phyloP scores from a whole-genome alignment of 257 asterid species.

The Salvia rosmarinus region DNA sequence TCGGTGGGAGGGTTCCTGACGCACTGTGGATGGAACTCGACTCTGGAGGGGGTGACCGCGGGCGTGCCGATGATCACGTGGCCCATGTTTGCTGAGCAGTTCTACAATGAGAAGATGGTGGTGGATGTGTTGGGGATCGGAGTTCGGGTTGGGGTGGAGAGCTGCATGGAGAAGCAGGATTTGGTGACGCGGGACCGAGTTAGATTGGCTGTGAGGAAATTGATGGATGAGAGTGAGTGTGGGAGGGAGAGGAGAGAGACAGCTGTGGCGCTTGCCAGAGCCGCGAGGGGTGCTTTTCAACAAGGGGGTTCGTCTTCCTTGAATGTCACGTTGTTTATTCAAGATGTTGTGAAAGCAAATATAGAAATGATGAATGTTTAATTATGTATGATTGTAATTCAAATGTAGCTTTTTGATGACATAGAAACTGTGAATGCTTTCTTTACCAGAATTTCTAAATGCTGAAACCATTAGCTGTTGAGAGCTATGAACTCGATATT shows the following conservation, averaged over 20 bases:
- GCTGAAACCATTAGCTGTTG: too few species aligned
- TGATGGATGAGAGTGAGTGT: constrained; percentile 37
- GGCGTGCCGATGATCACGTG: constrained; percentile 48
- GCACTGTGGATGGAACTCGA: constrained; percentile 53
- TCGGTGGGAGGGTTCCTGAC: constrained; percentile 46
- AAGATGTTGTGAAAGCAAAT: constrained; percentile 33
- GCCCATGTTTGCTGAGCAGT: constrained; percentile 51
- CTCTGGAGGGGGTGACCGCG: constrained; percentile 35
- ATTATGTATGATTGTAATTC: not conserved
- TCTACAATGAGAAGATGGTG: constrained; percentile 41
- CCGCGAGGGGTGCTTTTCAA: constrained; percentile 36
- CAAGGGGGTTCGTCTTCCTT: constrained; percentile 42
- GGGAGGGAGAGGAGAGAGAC: constrained; percentile 34
- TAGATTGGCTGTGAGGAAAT: not conserved
- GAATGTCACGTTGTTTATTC: constrained; percentile 33
- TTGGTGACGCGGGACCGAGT: constrained; percentile 34
- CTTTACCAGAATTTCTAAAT: too few species aligned
- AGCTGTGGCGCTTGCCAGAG: constrained; percentile 17
- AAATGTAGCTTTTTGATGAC: not conserved
- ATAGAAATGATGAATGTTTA: not conserved
- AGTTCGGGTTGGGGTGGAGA: constrained; percentile 40
- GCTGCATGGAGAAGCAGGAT: not conserved
- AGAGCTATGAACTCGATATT: too few species aligned
- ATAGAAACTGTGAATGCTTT: not conserved
- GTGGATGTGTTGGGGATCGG: constrained; percentile 38